These are phyloP conservation scores for Talaromyces atroroseus DNA, from an alignment of 2,329 filamentous ascomycete genomes.

Conservation along the genomic window DNA sequence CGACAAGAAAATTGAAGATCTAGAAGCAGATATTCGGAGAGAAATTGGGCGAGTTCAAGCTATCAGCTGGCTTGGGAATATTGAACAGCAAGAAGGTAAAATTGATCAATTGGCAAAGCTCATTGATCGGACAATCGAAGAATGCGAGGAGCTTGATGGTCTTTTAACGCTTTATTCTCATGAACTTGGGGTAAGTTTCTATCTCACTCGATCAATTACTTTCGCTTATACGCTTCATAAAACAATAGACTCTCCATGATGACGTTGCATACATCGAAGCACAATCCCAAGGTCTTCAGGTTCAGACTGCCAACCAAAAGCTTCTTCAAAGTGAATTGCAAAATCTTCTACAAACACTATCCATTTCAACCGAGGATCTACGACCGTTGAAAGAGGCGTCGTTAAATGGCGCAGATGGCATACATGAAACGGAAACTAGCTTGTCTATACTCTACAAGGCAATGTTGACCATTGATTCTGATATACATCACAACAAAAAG, in stretches of 20 bases:
- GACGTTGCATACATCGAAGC: constrained; percentile 97
- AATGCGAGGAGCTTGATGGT: constrained; percentile 95
- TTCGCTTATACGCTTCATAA: constrained; percentile 20
- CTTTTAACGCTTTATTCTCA: constrained; percentile 90
- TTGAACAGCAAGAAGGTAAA: constrained; percentile 81
- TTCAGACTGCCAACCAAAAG: constrained; percentile 96
- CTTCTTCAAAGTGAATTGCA: constrained; percentile 84
- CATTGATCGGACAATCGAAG: constrained; percentile 82
- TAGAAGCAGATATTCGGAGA: constrained; percentile 77
- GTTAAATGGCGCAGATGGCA: constrained; percentile 62
- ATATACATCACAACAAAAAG: constrained; percentile 55
- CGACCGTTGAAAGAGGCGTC: constrained; percentile 67
- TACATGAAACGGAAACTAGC: constrained; percentile 72
- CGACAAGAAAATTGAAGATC: constrained; percentile 67
- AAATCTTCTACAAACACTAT: constrained; percentile 82
- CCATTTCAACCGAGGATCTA: constrained; percentile 72
- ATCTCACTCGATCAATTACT: not conserved
- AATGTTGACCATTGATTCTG: constrained; percentile 87
- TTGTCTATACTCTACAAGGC: constrained; percentile 83
- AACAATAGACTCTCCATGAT: constrained; percentile 73
- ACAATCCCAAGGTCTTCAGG: constrained; percentile 91
- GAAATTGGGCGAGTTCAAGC: constrained; percentile 88
- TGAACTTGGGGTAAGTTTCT: constrained; percentile 70
- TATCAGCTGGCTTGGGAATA: constrained; percentile 80
- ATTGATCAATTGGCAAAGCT: constrained; percentile 80